phyloP scores from a whole-genome alignment of 305 asterid genomes.

The Fraxinus dipetala region DNA sequence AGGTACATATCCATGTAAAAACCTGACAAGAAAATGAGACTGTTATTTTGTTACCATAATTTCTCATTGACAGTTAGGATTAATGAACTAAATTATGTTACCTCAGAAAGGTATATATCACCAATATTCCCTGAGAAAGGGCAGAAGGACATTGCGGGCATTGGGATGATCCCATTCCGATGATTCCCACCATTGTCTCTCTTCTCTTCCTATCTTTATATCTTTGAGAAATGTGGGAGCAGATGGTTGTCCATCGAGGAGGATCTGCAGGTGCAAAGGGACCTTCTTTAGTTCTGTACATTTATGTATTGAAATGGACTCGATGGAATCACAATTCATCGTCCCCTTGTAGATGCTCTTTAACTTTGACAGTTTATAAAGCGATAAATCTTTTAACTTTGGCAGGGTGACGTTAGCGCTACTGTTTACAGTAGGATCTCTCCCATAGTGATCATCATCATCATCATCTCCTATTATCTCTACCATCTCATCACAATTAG shows the following conservation, averaged over 20 bases:
- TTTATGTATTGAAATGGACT: background rate
- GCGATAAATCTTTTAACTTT: background rate
- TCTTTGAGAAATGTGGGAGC: background rate
- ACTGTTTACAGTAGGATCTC: background rate
- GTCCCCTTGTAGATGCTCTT: slow-evolving; percentile 8
- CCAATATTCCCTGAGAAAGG: background rate
- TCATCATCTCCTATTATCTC: background rate
- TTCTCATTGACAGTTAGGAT: background rate
- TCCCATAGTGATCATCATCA: background rate
- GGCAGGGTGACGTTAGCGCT: background rate
- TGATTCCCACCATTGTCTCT: background rate
- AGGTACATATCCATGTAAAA: background rate
- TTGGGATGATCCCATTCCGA: background rate
- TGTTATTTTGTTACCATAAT: background rate
- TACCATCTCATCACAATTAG: background rate
- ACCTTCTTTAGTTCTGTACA: slow-evolving; percentile 1
- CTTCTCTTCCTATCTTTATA: background rate
- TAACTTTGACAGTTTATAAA: background rate
- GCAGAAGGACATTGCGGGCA: background rate
- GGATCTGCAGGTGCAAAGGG: background rate
- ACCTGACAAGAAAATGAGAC: background rate
- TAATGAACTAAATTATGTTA: background rate
- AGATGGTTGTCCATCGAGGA: background rate
- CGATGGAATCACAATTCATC: slow-evolving; percentile 17
- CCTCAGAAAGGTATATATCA: background rate